Evolutionary conservation across 2,329 filamentous ascomycete genomes (phyloP), one percentile per base, ranked within the genome.

Genomic region (Parafenestella ontariensis): DNA sequence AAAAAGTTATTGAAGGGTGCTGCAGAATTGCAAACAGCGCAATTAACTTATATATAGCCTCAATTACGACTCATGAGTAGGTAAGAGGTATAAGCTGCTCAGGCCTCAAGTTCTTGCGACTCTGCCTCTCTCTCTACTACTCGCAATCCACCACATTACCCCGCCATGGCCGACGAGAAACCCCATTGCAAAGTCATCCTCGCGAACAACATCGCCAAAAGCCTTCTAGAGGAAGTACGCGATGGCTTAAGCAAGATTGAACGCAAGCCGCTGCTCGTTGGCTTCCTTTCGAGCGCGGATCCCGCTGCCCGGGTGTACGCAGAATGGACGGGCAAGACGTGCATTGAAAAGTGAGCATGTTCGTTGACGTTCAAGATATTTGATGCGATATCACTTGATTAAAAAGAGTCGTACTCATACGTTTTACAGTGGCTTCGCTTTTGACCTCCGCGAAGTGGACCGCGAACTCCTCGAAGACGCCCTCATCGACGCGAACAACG

Each of bases 301-400:
- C 92, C 93, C 26, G 91, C 92, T 34, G 94, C 94, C 28, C 83
- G 90, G 67, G 92, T 96, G 81, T 98, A 99, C 75, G 95, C 95
- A 49, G 91, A 97, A 77, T 97, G 92, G 91, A 97, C 94, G 36
- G 91, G 92, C 77, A 97, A 96, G 84, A 97, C 95, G 3, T 96
- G 92, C 77, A 85, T 88, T 77, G 94, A 98, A 76, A 96, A 97
- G 93, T 97, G 83, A 89, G 89, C 74, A 54, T 64, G 52, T 61
- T 55, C 55, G 52, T 54, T 63, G 29, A 52, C 39, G 54, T 59
- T 52, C 46, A 54, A 39, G 39, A 39, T 20, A 13, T 2, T 18
- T n/a, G 29, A 23, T 17, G 13, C 34, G 7, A 8, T 17, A 34
- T 34, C 5, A 17, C 15, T 41, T 1, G 28, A 23, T 15, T 7